Percentiles rank a stretch among this genome's conserved stretches.
These are phyloP conservation scores for Excoecaria agallocha DNA, from an alignment of 345 rosid genomes.

Conservation along the genomic window DNA sequence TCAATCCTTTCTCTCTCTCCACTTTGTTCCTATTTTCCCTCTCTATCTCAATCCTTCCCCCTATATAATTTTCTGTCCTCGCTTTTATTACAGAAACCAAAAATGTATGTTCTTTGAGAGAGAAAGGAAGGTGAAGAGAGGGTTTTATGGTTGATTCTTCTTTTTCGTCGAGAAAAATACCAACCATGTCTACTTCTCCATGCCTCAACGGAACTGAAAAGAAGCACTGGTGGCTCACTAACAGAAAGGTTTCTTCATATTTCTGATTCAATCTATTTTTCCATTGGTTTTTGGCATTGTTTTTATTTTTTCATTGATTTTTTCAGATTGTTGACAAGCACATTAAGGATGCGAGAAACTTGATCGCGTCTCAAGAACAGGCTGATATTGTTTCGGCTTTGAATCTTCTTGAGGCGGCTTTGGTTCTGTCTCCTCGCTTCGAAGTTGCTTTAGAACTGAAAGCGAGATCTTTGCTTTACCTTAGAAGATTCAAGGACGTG, in stretches of 20 bases:
- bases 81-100: constrained; percentile 20
- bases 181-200: constrained; percentile 45
- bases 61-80: constrained; percentile 19
- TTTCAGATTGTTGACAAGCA: constrained; percentile 69
- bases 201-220: constrained; percentile 37
- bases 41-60: constrained; percentile 22
- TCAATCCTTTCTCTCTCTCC: constrained; percentile 18
- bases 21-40: constrained; percentile 27
- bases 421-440: constrained; percentile 65
- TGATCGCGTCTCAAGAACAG: constrained; percentile 63
- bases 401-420: constrained; percentile 71
- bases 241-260: constrained; percentile 55
- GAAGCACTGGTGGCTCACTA: constrained; percentile 91
- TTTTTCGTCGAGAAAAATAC: constrained; percentile 19
- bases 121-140: constrained; percentile 10
- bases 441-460: constrained; percentile 78
- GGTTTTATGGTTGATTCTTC: constrained; percentile 30
- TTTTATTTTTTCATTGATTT: neutral
- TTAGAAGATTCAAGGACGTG: constrained; percentile 66
- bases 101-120: constrained; percentile 29
- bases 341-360: constrained; percentile 63
- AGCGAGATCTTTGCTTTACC: constrained; percentile 66
- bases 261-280: neutral
- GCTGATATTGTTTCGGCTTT: constrained; percentile 62
- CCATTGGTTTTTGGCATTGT: neutral